These are phyloP conservation scores for Metschnikowia baotianmanensis DNA, from an alignment of 805 yeast species.

Conservation along the genomic window DNA sequence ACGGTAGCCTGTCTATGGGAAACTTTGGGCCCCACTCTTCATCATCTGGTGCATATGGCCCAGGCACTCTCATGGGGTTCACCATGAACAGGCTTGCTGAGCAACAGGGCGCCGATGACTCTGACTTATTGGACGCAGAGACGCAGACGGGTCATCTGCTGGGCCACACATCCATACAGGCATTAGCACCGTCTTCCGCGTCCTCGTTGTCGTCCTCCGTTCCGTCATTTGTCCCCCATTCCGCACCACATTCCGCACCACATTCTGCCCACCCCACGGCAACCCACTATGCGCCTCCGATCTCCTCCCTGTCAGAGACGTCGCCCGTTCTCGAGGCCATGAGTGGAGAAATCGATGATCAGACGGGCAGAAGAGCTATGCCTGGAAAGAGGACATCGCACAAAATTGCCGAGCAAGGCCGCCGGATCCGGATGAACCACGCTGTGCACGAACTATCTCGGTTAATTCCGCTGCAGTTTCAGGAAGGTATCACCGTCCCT, in stretches of 20 bases:
- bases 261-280: not conserved
- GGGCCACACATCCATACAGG: not conserved
- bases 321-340: slow-evolving; percentile 18
- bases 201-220: no score
- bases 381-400: slow-evolving; percentile 70
- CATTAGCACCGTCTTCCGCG: not conserved
- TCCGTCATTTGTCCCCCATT: no score
- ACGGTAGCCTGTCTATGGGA: slow-evolving; percentile 8
- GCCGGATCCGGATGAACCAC: slow-evolving; percentile 86
- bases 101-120: slow-evolving; percentile 19
- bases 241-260: not conserved
- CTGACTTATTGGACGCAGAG: not conserved
- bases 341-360: not conserved
- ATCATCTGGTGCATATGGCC: slow-evolving; percentile 15
- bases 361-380: not conserved
- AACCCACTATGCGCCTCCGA: not conserved
- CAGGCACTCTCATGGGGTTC: slow-evolving; percentile 44
- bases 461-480: slow-evolving; percentile 62
- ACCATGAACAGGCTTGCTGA: slow-evolving; percentile 46
- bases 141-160: not conserved
- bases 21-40: slow-evolving; percentile 1
- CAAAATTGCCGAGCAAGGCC: slow-evolving; percentile 93
- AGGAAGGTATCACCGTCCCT: slow-evolving; percentile 60
- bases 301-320: slow-evolving; percentile 19
- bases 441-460: slow-evolving; percentile 76